Percentiles rank a stretch among this genome's conserved stretches.
These are phyloP conservation scores for Cryptosporidium felis DNA, from an alignment of 169 alveolate genomes.

Conservation along the genomic window DNA sequence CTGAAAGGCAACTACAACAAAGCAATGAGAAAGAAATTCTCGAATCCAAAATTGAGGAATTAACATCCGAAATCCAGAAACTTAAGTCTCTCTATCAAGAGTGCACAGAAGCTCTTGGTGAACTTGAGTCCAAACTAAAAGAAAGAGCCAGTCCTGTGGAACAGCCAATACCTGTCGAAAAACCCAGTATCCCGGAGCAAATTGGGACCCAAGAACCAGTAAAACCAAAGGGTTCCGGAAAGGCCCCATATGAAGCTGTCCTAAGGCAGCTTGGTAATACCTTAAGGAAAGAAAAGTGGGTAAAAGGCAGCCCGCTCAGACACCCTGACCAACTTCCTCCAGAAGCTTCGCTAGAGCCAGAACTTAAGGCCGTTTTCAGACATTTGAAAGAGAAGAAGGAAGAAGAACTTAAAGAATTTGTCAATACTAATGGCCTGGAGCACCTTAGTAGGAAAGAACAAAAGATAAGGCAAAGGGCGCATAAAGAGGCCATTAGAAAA, in stretches of 20 bases:
- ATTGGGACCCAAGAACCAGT: too few relatives aligned
- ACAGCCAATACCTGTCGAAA: too few relatives aligned
- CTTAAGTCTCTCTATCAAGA: too few relatives aligned
- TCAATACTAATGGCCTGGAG: not conserved
- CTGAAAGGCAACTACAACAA: not conserved
- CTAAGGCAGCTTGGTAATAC: not conserved
- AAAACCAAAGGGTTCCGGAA: too few relatives aligned
- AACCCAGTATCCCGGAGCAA: too few relatives aligned
- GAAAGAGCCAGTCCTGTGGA: too few relatives aligned
- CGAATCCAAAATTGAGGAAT: not conserved
- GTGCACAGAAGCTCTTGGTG: too few relatives aligned
- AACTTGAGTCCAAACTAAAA: too few relatives aligned
- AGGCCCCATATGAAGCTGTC: not conserved
- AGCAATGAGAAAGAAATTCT: not conserved
- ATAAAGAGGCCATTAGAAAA: not conserved
- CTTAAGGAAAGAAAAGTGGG: not conserved
- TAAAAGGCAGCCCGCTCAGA: not conserved
- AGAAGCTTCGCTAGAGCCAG: not conserved
- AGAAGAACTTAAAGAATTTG: not conserved
- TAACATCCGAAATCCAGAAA: not conserved
- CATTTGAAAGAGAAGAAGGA: not conserved
- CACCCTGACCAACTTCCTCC: not conserved
- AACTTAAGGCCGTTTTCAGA: not conserved
- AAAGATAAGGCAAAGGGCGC: not conserved
- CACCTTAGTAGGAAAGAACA: not conserved